A percentile compares a stretch with the other conserved stretches of the same genome.
Evolutionary conservation across 139 green algal genomes (phyloP).

Genomic region (Gonium pectorale): DNA sequence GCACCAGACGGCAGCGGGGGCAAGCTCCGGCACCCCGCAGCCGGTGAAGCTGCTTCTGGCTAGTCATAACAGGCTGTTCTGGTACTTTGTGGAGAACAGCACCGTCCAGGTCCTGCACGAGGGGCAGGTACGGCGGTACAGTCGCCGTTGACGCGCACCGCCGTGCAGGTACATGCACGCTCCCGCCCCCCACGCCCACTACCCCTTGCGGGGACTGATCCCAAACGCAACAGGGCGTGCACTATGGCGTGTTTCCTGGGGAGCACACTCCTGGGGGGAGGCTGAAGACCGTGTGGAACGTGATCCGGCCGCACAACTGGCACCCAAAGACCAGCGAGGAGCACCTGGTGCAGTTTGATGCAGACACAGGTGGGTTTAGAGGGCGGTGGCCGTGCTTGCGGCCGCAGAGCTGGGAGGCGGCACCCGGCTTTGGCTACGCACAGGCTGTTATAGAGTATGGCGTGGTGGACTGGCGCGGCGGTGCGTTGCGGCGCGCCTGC

Average conservation of each 20-base stretch:
- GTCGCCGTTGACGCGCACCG: too few species aligned
- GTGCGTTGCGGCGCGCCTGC: too few species aligned
- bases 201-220: too few species aligned
- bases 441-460: too few species aligned
- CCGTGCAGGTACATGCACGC: background rate
- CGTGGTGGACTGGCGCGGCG: too few species aligned
- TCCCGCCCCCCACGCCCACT: background rate
- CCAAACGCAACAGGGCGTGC: conserved; percentile 64
- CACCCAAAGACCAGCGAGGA: conserved; percentile 65
- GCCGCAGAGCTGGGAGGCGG: too few species aligned
- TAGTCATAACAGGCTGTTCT: conserved; percentile 73
- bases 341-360: conserved; percentile 73
- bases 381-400: too few species aligned
- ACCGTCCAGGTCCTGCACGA: conserved; percentile 73
- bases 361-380: conserved; percentile 61
- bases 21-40: too few species aligned
- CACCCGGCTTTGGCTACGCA: too few species aligned
- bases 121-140: conserved; percentile 65
- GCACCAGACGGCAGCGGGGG: background rate
- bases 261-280: background rate
- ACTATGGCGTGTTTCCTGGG: conserved; percentile 80
- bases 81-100: conserved; percentile 71
- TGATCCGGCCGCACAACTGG: conserved; percentile 84
- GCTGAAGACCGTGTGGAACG: conserved; percentile 70
- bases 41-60: conserved; percentile 63